Evolutionary conservation across 1,284 basidiomycete species (phyloP).

Genomic region (Boletus mariae): DNA sequence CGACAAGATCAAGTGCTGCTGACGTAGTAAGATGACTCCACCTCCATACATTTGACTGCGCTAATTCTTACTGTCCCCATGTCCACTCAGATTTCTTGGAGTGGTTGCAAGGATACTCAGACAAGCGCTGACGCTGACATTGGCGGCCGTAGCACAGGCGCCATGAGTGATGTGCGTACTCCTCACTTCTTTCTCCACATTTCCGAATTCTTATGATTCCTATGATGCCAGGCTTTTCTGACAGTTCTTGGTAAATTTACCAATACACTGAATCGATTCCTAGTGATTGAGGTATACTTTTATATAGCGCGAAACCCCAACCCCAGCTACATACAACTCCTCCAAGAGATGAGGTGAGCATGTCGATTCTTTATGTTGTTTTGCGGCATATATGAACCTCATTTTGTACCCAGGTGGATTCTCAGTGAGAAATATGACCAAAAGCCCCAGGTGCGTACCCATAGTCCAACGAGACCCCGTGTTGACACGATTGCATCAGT

Average conservation of each 20-base stretch:
- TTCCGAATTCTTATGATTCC: neutral
- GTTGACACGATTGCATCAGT: conserved; percentile 34
- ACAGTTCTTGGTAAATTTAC: conserved; percentile 48
- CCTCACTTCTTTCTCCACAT: neutral
- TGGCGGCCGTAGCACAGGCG: conserved; percentile 80
- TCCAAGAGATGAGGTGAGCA: conserved; percentile 61
- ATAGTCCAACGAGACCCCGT: neutral
- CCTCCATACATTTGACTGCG: conserved; percentile 8
- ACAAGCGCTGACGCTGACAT: conserved; percentile 89
- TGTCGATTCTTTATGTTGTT: neutral
- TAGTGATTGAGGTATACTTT: conserved; percentile 6
- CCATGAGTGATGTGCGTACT: conserved; percentile 74
- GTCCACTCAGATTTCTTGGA: conserved; percentile 63
- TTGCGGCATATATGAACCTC: neutral
- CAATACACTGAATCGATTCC: conserved; percentile 1
- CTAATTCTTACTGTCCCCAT: neutral
- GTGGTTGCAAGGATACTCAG: conserved; percentile 91
- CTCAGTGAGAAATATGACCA: conserved; percentile 72
- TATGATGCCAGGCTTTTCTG: conserved; percentile 67
- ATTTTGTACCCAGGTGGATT: conserved; percentile 41
- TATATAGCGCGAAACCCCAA: conserved; percentile 55
- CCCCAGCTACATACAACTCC: conserved; percentile 79
- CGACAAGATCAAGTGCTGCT: conserved; percentile 77
- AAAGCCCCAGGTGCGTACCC: conserved; percentile 67
- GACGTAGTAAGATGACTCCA: conserved; percentile 43